Evolutionary conservation across 371 early-diverging fungal genomes (phyloP), one percentile per base, ranked within the genome.

Genomic region (Basidiobolus meristosporus): DNA sequence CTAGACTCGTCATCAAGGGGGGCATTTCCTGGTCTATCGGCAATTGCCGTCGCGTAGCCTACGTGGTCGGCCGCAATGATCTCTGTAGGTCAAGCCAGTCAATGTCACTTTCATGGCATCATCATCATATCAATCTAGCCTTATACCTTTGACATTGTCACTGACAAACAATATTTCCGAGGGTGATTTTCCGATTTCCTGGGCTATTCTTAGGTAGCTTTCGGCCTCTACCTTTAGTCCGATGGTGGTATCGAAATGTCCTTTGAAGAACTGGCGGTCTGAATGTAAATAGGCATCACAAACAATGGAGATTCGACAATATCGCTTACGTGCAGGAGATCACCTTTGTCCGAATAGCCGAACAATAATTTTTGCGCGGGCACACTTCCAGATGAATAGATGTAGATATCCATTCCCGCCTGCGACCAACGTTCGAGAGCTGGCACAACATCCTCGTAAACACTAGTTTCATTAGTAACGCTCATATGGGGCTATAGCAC

Each of bases 341-440:
- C 66, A n/a, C 96, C 96, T 33, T 80, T 65, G 21, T 77, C 73
- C 0, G 81, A 73, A 52, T 68, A 73, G 7, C 74, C 72, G 49
- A 95, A 90, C 3, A 92, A 51, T 11, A 90, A 63, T 59, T 91
- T 90, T 51, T 95, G 92, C 0, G 91, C 96, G 30, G 64, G 62
- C 3, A 95, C 73, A 43, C 86, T 84, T 2, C 96, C 96, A 21
- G 90, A 90, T 2, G 90, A 90, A 62, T 91, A 95, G 26, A 95
- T 89, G 53, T 76, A 90, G 29, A 90, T 63, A 42, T 62, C 62
- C 33, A 72, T 64, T 18, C 67, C 72, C 3, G 45, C 48, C 3
- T 55, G 41, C 26, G 48, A 60, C 87, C 86, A 90, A 31, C 56
- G 42, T 18, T 77, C 58, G 1, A 91, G 63, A 1, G 73, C 74